Evolutionary conservation across 2,329 filamentous ascomycete species (phyloP).

Genomic region (Fusarium pseudoanthophilum): DNA sequence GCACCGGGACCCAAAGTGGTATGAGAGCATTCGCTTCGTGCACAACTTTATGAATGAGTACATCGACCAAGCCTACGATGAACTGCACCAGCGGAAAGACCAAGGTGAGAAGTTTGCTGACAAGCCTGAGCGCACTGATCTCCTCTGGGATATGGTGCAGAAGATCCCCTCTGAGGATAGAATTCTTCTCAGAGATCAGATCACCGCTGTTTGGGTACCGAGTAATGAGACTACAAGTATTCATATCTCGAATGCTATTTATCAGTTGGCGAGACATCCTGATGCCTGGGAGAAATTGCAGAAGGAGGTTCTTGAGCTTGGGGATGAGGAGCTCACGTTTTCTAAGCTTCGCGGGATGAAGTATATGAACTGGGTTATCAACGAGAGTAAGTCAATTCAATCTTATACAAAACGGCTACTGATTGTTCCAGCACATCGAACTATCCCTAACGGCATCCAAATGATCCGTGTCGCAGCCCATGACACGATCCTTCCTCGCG

Average conservation of each 20-base stretch:
- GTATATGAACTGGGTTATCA: background rate
- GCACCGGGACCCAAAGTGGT: constrained; percentile 1
- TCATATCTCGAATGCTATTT: background rate
- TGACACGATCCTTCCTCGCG: background rate
- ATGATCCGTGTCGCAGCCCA: background rate
- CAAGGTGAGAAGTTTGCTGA: background rate
- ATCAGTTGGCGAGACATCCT: background rate
- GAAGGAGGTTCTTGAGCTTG: background rate
- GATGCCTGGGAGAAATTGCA: background rate
- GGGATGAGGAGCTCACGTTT: background rate
- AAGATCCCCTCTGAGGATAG: background rate
- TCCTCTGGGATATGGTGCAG: background rate
- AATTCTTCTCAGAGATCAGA: background rate
- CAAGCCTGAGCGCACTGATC: background rate
- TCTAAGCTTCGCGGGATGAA: background rate
- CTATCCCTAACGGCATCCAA: background rate
- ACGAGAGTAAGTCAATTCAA: background rate
- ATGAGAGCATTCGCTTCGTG: background rate
- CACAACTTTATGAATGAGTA: constrained; percentile 4
- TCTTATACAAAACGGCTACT: too few relatives aligned
- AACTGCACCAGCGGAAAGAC: background rate
- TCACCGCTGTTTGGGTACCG: constrained; percentile 1
- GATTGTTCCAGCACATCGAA: background rate
- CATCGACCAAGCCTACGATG: background rate
- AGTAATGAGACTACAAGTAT: constrained; percentile 4